These are phyloP conservation scores for Macrolepiota albuminosa DNA, from an alignment of 768 basidiomycete genomes.

Conservation along the genomic window DNA sequence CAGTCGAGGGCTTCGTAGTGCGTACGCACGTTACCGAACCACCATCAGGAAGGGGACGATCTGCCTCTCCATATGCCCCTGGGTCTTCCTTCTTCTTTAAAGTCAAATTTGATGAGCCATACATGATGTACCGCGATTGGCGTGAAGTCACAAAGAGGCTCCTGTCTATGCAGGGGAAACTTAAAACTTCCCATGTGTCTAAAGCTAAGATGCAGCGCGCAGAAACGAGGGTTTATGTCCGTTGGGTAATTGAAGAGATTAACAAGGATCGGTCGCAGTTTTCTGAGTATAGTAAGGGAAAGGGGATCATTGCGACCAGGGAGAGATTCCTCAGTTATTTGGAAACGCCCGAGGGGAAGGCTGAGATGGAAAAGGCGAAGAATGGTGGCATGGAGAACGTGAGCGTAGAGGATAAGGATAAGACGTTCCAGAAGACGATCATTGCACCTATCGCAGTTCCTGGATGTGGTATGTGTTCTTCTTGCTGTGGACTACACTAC, in stretches of 20 bases:
- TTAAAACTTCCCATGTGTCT: constrained; percentile 37
- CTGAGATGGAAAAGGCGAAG: constrained; percentile 24
- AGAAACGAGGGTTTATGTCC: constrained; percentile 75
- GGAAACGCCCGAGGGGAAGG: constrained; percentile 42
- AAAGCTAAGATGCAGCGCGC: constrained; percentile 66
- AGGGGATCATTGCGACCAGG: constrained; percentile 82
- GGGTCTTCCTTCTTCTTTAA: constrained; percentile 98
- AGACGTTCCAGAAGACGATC: constrained; percentile 63
- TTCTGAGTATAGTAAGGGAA: constrained; percentile 56
- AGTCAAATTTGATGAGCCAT: constrained; percentile 98
- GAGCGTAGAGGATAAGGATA: constrained; percentile 15
- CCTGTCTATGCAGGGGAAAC: constrained; percentile 32
- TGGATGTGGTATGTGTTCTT: constrained; percentile 72
- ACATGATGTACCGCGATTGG: constrained; percentile 99
- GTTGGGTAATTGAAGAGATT: constrained; percentile 83
- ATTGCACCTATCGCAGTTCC: constrained; percentile 89
- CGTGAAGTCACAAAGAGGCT: constrained; percentile 85
- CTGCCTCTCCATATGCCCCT: constrained; percentile 59
- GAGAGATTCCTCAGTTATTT: constrained; percentile 75
- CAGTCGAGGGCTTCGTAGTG: constrained; percentile 93
- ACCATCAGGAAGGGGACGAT: constrained; percentile 26
- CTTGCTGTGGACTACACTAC: constrained; percentile 13
- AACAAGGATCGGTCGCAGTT: constrained; percentile 54
- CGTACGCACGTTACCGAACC: constrained; percentile 59
- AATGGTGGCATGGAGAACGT: constrained; percentile 30